These are phyloP conservation scores for Pestalotiopsis sp. DNA, from an alignment of 2,329 filamentous ascomycete genomes.

Conservation along the genomic window DNA sequence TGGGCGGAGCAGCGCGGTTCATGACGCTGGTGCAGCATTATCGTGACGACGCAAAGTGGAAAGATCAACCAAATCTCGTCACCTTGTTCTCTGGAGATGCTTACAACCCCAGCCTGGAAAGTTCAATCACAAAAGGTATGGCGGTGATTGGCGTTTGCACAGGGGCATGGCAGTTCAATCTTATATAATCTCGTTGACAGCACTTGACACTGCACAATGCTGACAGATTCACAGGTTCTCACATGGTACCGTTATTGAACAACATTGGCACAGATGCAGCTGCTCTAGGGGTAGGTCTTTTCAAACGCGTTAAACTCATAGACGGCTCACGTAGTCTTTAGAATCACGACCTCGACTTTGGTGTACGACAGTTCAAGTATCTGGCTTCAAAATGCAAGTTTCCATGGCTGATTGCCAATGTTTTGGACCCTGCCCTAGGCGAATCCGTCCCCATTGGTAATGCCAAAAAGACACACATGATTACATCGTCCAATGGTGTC, in stretches of 20 bases:
- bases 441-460: constrained; percentile 75
- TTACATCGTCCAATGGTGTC: constrained; percentile 80
- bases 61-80: constrained; percentile 65
- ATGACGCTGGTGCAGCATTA: constrained; percentile 79
- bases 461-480: constrained; percentile 73
- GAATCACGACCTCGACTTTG: constrained; percentile 95
- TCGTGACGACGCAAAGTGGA: constrained; percentile 60
- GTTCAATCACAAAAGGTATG: constrained; percentile 81
- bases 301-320: constrained; percentile 13
- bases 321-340: constrained; percentile 34
- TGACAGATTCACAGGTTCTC: constrained; percentile 53
- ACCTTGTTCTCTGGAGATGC: constrained; percentile 91
- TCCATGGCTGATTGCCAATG: constrained; percentile 88
- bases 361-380: constrained; percentile 77
- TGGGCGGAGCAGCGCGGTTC: constrained; percentile 81
- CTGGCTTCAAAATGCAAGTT: constrained; percentile 77
- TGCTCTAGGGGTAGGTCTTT: constrained; percentile 70
- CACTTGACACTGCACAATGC: neutral
- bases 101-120: constrained; percentile 90
- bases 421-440: constrained; percentile 81
- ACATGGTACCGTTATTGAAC: constrained; percentile 89
- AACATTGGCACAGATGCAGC: constrained; percentile 75
- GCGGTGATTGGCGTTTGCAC: too few relatives aligned
- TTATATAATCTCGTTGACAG: too few relatives aligned
- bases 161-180: too few relatives aligned